Conservation (phyloP, 257 asterid species). For the Buddleja alternifolia region DNA sequence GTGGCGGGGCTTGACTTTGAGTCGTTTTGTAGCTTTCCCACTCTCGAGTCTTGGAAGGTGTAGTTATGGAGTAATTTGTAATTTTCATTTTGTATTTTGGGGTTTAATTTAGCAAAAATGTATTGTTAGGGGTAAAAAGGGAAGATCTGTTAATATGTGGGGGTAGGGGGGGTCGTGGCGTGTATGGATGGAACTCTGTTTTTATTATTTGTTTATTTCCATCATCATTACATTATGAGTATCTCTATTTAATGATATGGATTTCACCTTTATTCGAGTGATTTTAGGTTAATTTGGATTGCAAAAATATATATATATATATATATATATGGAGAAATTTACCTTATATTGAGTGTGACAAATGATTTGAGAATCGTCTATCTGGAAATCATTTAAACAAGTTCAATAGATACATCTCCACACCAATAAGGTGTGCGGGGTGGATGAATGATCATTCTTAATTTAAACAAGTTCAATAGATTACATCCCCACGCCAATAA, state of each 20-base stretch:
- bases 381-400: too few species aligned
- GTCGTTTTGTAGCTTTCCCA: conserved; percentile 70
- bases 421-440: too few species aligned
- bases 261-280: too few species aligned
- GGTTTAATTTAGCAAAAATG: conserved; percentile 16
- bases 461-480: too few species aligned
- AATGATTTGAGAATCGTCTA: too few species aligned
- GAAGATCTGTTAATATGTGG: conserved; percentile 43
- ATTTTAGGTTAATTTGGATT: too few species aligned
- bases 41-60: conserved; percentile 87
- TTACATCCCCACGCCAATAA: too few species aligned
- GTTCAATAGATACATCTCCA: too few species aligned
- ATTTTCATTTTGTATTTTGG: conserved; percentile 17
- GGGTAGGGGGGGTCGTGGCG: conserved; percentile 19
- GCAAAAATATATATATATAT: too few species aligned
- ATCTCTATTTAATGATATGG: conserved; percentile 20
- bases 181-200: conserved; percentile 40
- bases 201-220: conserved; percentile 13
- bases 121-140: conserved; percentile 46
- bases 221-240: conserved; percentile 29
- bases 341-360: too few species aligned
- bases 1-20: conserved; percentile 52
- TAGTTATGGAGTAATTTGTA: conserved; percentile 36
- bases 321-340: too few species aligned
- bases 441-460: too few species aligned